Base-by-base conservation (phyloP, 257 asterid species). In the Nicotiana undulata region DNA sequence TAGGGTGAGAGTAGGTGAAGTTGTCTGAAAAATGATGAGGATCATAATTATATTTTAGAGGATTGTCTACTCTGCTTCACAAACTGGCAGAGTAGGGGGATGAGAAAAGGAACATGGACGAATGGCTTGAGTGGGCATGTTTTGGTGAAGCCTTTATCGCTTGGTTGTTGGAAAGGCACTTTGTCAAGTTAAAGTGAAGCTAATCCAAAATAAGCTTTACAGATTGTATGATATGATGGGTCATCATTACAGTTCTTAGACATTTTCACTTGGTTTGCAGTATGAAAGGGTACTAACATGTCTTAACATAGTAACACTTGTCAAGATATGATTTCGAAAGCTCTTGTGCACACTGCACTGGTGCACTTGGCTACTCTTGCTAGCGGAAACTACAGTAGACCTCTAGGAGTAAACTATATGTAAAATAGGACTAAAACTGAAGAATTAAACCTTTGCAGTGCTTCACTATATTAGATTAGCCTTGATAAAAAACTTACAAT, bases 121-220 rank as follows among this genome's bases (percentile, higher is more conserved):
- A 49, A 49, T 26, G 3, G 9, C 63, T 26, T 49, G 63, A 74
- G 63, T 74, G 49, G 61, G 63, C 17, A 5, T 26, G 61, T 74
- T 12, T 74, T 15, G 16, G 44, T 74, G 79, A 74, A 74, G 59
- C 79, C 78, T 49, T 15, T 72, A 72, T 46, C 24, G 79, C 79
- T 49, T 74, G 60, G 79, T 74, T 44, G 20, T 24, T 6, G 61
- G 37, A 22, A 67, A 46, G 78, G 6, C 40, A 46, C 37, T 2
- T 46, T 16, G 15, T 34, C 24, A 4, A 59, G 31, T 49, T 61
- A 10, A 68, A 10, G 74, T 20, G 67, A 78, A 31, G 77, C 52
- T 63, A 81, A 24, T 72, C 9, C 78, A 72, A 72, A 72, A 24
- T 72, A 46, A 72, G 22, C 40, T 72, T 13, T 46, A 46, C 60